Conservation (phyloP, 192 early-diverging fungal species). For the Coemansia nantahalensis region DNA sequence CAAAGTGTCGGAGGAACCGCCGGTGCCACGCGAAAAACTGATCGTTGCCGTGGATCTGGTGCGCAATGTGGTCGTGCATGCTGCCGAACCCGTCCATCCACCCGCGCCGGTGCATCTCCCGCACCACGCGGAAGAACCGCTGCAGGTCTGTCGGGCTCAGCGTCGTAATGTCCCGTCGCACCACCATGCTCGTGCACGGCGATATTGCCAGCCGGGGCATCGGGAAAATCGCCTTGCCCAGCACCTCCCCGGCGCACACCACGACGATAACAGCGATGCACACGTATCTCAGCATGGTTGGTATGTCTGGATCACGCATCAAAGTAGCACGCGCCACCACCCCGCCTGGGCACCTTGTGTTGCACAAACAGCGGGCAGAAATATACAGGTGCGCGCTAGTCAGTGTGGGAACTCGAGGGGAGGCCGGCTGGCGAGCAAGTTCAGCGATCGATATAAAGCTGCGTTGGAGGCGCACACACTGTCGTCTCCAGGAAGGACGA, state of each 20-base stretch:
- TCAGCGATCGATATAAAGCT: too few relatives aligned
- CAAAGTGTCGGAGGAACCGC: conserved; percentile 54
- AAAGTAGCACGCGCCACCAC: too few relatives aligned
- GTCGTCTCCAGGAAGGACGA: too few relatives aligned
- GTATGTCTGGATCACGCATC: too few relatives aligned
- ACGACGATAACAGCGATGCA: conserved; percentile 27
- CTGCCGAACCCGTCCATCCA: conserved; percentile 56
- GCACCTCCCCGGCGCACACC: conserved; percentile 16
- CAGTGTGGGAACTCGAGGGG: too few relatives aligned
- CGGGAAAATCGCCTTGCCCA: conserved; percentile 38
- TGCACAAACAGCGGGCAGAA: too few relatives aligned
- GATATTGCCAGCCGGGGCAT: conserved; percentile 37
- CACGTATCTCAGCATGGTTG: conserved; percentile 33
- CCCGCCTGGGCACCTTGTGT: too few relatives aligned
- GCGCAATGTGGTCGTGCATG: conserved; percentile 53
- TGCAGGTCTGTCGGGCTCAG: conserved; percentile 26
- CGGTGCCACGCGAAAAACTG: conserved; percentile 58
- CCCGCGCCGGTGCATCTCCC: conserved; percentile 53
- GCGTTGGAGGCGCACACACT: too few relatives aligned
- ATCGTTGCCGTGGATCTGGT: conserved; percentile 53
- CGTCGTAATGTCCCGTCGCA: conserved; percentile 37
- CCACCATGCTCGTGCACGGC: conserved; percentile 24
- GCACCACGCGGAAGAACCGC: conserved; percentile 36
- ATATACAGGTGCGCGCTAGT: too few relatives aligned
- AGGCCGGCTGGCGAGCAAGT: too few relatives aligned